Conservation (phyloP, 1,284 basidiomycete genomes). For the Amylostereum areolatum region DNA sequence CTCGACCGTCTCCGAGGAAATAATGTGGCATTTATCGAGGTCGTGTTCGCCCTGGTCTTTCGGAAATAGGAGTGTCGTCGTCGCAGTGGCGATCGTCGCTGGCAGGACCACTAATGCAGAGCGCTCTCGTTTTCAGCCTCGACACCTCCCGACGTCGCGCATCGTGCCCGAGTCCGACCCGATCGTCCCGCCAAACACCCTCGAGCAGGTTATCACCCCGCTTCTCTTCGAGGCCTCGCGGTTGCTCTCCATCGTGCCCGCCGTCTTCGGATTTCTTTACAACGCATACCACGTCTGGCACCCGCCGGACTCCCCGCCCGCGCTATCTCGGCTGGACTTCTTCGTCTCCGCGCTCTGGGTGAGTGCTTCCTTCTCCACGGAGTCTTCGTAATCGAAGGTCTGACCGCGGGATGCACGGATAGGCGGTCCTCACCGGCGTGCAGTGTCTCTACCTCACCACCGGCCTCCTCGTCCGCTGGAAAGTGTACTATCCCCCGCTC, state of each 20-base stretch:
- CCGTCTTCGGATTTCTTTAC: conserved; percentile 56
- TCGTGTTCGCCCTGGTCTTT: no score
- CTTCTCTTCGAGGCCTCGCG: conserved; percentile 44
- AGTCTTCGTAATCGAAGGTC: background rate
- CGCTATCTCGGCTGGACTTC: conserved; percentile 44
- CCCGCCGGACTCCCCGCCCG: conserved; percentile 26
- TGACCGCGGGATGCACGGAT: conserved; percentile 1
- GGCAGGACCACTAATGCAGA: background rate
- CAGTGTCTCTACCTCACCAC: conserved; percentile 78
- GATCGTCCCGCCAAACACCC: conserved; percentile 34
- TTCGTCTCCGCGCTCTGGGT: conserved; percentile 65
- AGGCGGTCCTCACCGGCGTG: conserved; percentile 75
- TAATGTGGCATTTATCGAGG: no score
- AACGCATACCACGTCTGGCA: conserved; percentile 46
- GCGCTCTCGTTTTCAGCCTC: conserved; percentile 26
- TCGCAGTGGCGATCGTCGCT: no score
- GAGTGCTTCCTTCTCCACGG: conserved; percentile 15
- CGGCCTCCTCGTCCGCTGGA: conserved; percentile 76
- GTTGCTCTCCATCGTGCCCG: conserved; percentile 68
- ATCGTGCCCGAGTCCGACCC: conserved; percentile 42
- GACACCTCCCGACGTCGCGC: conserved; percentile 57
- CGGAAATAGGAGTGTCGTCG: no score
- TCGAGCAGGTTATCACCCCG: conserved; percentile 26
- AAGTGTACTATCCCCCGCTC: conserved; percentile 74
- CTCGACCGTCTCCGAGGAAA: no score